phyloP scores from a whole-genome alignment of 108 stramenopile genomes.

The Skeletonema marinoi region DNA sequence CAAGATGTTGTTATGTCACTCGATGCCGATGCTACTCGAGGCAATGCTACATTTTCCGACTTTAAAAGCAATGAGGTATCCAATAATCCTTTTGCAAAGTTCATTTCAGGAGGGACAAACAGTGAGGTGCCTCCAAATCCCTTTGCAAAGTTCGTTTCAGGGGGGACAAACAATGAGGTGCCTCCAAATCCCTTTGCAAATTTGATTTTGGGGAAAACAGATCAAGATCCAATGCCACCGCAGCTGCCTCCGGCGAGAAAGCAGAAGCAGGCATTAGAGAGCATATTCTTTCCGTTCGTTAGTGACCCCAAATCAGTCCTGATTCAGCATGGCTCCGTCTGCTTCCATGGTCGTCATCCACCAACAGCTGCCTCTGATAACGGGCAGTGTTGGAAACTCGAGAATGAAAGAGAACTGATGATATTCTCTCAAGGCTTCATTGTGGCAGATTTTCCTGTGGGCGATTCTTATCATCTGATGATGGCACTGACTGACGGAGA shows the following conservation, averaged over 20 bases:
- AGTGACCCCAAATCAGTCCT: not conserved
- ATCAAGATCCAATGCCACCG: not conserved
- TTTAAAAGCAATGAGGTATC: not conserved
- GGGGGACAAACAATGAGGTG: not conserved
- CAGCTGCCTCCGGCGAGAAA: not conserved
- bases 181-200: not conserved
- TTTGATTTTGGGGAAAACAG: not conserved
- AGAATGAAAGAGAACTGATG: not conserved
- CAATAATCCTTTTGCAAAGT: not conserved
- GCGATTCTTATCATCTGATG: not conserved
- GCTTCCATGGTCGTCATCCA: not conserved
- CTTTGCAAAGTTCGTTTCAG: not conserved
- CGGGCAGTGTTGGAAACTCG: not conserved
- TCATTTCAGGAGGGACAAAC: not conserved
- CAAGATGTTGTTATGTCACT: not conserved
- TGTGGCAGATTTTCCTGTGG: not conserved
- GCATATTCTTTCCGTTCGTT: not conserved
- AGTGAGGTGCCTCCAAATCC: not conserved
- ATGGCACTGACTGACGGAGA: not conserved
- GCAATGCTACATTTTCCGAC: not conserved
- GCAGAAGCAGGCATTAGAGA: not conserved
- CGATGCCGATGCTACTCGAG: not conserved
- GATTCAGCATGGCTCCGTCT: not conserved
- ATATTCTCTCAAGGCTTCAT: constrained; percentile 1
- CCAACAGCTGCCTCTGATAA: not conserved